These are phyloP conservation scores for Volvariella surrecta DNA, from an alignment of 1,284 basidiomycete species.

Conservation along the genomic window DNA sequence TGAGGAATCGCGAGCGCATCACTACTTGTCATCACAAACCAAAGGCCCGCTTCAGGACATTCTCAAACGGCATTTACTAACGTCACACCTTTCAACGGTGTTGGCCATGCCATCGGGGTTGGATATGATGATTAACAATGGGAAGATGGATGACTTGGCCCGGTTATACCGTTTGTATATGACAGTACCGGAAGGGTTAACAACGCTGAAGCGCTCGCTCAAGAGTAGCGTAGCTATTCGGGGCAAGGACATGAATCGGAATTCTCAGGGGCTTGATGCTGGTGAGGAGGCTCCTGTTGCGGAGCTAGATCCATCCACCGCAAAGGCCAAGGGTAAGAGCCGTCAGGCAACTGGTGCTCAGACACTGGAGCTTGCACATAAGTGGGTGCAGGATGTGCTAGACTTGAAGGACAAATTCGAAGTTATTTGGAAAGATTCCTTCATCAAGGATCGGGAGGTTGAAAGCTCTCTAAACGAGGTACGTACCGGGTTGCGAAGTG, in stretches of 20 bases:
- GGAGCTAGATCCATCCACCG: conserved; percentile 22
- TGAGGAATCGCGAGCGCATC: conserved; percentile 82
- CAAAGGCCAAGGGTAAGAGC: conserved; percentile 27
- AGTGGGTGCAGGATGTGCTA: conserved; percentile 93
- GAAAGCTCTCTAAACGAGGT: conserved; percentile 89
- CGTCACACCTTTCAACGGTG: conserved; percentile 68
- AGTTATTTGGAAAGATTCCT: conserved; percentile 62
- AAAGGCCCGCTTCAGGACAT: conserved; percentile 64
- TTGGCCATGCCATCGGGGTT: conserved; percentile 84
- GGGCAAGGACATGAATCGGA: conserved; percentile 77
- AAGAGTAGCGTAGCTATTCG: conserved; percentile 70
- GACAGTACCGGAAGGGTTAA: conserved; percentile 64
- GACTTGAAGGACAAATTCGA: conserved; percentile 92
- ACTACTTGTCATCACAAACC: conserved; percentile 82
- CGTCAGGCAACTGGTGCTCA: conserved; percentile 34
- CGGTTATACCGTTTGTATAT: conserved; percentile 78
- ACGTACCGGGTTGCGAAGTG: conserved; percentile 12
- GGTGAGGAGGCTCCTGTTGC: conserved; percentile 23
- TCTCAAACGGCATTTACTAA: conserved; percentile 73
- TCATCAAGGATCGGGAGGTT: conserved; percentile 68
- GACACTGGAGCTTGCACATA: conserved; percentile 49
- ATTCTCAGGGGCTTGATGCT: conserved; percentile 30
- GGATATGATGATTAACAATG: conserved; percentile 80
- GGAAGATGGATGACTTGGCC: conserved; percentile 71
- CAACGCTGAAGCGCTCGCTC: conserved; percentile 60